Conservation (phyloP, 768 basidiomycete genomes). For the Trametes villosa region DNA sequence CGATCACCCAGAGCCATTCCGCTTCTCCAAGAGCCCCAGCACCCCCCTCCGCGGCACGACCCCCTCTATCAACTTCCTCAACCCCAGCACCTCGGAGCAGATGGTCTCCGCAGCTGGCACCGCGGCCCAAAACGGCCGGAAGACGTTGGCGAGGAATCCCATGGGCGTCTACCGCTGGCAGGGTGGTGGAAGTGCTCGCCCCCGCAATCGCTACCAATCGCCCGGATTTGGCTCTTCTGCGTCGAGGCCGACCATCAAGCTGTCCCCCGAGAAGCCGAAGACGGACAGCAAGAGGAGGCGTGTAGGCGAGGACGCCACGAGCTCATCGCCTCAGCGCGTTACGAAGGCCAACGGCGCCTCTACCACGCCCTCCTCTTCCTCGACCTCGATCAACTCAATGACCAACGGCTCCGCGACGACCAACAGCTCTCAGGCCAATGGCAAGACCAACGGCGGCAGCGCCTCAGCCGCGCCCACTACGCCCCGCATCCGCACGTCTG, state of each 20-base stretch:
- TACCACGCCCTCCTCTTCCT: constrained; percentile 31
- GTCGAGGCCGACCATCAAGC: constrained; percentile 47
- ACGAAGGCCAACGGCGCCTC: constrained; percentile 15
- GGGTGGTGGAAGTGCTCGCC: constrained; percentile 75
- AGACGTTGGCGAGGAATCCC: constrained; percentile 67
- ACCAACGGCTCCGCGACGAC: constrained; percentile 19
- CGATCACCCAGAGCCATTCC: constrained; percentile 59
- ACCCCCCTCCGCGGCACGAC: constrained; percentile 43
- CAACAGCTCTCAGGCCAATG: constrained; percentile 22
- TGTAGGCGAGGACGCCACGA: constrained; percentile 51
- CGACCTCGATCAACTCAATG: constrained; percentile 25
- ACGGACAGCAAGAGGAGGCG: constrained; percentile 66
- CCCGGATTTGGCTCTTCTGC: constrained; percentile 70
- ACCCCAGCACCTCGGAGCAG: constrained; percentile 26
- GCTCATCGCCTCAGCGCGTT: constrained; percentile 40
- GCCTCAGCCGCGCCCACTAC: constrained; percentile 28
- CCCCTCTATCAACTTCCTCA: constrained; percentile 34
- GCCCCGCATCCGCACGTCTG: constrained; percentile 26
- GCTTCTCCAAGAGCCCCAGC: constrained; percentile 57
- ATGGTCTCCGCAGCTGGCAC: constrained; percentile 19
- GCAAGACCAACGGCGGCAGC: constrained; percentile 12
- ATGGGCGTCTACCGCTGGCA: constrained; percentile 77
- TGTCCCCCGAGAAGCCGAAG: constrained; percentile 44
- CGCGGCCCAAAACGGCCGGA: constrained; percentile 46
- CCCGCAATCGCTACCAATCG: constrained; percentile 71